Evolutionary conservation across 257 asterid species (phyloP), one percentile per base, ranked within the genome.

Genomic region (Nyctanthes arbortristis): DNA sequence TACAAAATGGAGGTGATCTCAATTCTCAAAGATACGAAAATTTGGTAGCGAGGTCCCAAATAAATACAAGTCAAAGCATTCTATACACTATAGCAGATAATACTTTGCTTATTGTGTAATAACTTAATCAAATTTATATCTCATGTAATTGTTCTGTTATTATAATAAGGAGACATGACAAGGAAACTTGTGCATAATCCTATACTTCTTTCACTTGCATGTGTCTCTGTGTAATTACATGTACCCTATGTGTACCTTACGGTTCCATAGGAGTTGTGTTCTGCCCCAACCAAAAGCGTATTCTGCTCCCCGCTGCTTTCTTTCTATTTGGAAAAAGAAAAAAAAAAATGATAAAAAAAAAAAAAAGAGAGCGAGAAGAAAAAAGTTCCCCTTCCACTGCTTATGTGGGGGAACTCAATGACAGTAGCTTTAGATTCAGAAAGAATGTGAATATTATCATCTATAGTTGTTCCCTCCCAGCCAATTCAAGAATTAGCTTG

Each of bases 211-310:
- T 73, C 58, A 43, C 66, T 69, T 63, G 58, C 72, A 69, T 36
- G 73, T 73, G 70, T 55, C 75, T 62, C 61, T 81, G 71, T 70
- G 80, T 81, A 81, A 81, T 79, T 81, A 81, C 87, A 83, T 75
- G 78, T 66, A n/a, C 80, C 93, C 97, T 72, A 78, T 63, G 79
- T 40, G 66, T 70, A 67, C 96, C 96, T 91, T 87, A 70, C 95
- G 92, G 92, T 85, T 88, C 78, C 90, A 80, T 66, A 84, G 86
- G 89, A 61, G 59, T 69, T 63, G 63, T 61, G 63, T 80, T 67
- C 14, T 16, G 61, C 67, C 39, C n/a, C 72, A 66, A 36, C 72
- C 54, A 49, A 33, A 16, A 13, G 61, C 33, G 35, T 49, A 25
- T 75, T 76, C 71, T 70, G 54, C 66, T 61, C 73, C 73, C 66